Conservation (phyloP, 2,329 filamentous ascomycete genomes). For the Gremmenia infestans region DNA sequence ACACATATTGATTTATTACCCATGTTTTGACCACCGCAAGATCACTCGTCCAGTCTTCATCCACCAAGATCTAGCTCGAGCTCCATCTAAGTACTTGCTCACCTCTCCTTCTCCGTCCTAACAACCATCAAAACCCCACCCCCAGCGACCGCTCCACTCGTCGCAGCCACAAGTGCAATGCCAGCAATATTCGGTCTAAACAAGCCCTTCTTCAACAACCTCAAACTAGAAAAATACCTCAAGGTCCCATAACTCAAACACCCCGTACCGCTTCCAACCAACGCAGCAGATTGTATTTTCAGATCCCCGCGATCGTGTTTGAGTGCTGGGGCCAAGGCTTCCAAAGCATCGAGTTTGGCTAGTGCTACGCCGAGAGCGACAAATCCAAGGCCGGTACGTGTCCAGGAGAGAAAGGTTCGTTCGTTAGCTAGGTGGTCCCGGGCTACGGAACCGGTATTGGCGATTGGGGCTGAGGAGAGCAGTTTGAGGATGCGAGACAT, state of each 20-base stretch:
- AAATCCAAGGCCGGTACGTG: conserved; percentile 46
- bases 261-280: conserved; percentile 41
- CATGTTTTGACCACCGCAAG: background rate
- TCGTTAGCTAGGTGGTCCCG: conserved; percentile 47
- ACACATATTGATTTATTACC: background rate
- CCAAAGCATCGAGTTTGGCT: conserved; percentile 42
- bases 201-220: conserved; percentile 37
- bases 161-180: conserved; percentile 75
- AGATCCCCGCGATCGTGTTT: conserved; percentile 29
- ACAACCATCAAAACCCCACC: conserved; percentile 20
- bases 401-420: conserved; percentile 48
- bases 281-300: conserved; percentile 36
- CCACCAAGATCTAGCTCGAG: too few species aligned
- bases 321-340: conserved; percentile 26
- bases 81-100: too few species aligned
- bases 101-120: conserved; percentile 16
- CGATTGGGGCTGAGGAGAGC: conserved; percentile 14
- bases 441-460: conserved; percentile 44
- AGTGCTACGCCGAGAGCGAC: conserved; percentile 47
- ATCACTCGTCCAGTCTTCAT: too few species aligned
- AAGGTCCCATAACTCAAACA: conserved; percentile 43
- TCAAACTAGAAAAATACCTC: conserved; percentile 42
- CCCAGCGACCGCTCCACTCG: conserved; percentile 33
- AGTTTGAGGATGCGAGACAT: conserved; percentile 18
- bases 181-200: conserved; percentile 66